phyloP scores from a whole-genome alignment of 768 basidiomycete species.

The Leccinum obscurum region DNA sequence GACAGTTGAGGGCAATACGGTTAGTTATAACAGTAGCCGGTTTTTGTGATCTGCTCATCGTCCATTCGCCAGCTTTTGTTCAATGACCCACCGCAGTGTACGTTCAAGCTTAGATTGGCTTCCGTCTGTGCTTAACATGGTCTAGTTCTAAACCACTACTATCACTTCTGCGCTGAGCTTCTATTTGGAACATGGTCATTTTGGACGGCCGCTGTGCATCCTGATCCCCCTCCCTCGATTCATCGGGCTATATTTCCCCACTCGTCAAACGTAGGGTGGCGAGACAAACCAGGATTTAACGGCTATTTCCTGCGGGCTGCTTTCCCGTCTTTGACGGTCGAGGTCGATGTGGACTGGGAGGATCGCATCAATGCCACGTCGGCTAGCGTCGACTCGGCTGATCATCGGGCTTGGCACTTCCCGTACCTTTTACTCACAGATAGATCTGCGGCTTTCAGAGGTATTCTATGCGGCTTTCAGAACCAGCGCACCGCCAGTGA shows the following conservation, averaged over 20 bases:
- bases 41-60: constrained; percentile 5
- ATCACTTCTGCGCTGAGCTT: constrained; percentile 84
- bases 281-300: constrained; percentile 79
- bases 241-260: constrained; percentile 74
- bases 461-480: constrained; percentile 56
- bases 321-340: constrained; percentile 70
- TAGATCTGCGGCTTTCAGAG: constrained; percentile 75
- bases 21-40: constrained; percentile 33
- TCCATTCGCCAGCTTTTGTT: constrained; percentile 45
- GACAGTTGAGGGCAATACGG: constrained; percentile 73
- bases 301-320: constrained; percentile 71
- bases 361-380: constrained; percentile 50
- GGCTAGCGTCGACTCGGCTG: constrained; percentile 17
- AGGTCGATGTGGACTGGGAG: constrained; percentile 68
- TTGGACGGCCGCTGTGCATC: constrained; percentile 55
- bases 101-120: constrained; percentile 6
- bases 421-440: constrained; percentile 69
- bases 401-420: constrained; percentile 64
- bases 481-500: constrained; percentile 75
- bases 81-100: constrained; percentile 69
- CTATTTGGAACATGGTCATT: constrained; percentile 75
- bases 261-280: constrained; percentile 58
- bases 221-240: constrained; percentile 51
- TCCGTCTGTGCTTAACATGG: constrained; percentile 1
- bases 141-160: constrained; percentile 76